Conservation (phyloP, 2,329 filamentous ascomycete genomes). For the Colletotrichum viniferum region DNA sequence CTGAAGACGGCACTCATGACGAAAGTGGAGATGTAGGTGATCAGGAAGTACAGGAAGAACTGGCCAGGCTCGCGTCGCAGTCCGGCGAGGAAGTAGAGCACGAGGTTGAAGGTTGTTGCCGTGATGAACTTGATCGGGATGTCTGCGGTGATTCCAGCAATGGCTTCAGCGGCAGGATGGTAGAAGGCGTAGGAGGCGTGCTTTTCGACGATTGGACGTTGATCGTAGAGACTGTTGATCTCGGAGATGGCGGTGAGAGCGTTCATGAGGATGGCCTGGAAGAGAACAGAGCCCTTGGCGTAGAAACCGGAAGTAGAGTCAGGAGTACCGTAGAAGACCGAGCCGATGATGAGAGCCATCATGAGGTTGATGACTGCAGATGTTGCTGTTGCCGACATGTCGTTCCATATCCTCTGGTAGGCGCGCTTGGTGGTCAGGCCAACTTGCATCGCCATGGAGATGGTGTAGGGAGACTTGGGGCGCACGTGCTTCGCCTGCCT, state of each 20-base stretch:
- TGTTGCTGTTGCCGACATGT: conserved; percentile 52
- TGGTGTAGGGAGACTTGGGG: conserved; percentile 60
- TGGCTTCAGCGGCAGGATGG: conserved; percentile 56
- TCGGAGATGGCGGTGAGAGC: conserved; percentile 63
- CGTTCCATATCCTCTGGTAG: conserved; percentile 57
- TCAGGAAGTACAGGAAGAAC: conserved; percentile 79
- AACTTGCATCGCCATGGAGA: conserved; percentile 60
- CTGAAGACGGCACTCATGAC: conserved; percentile 80
- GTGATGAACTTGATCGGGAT: conserved; percentile 62
- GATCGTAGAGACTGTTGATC: conserved; percentile 47
- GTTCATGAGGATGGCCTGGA: conserved; percentile 65
- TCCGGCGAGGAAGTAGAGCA: conserved; percentile 62
- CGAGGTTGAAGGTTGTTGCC: conserved; percentile 55
- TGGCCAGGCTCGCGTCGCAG: conserved; percentile 62
- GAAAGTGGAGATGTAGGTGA: conserved; percentile 71
- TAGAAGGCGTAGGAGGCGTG: conserved; percentile 55
- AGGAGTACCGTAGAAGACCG: conserved; percentile 60
- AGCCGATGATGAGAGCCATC: conserved; percentile 65
- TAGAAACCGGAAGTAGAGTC: conserved; percentile 56
- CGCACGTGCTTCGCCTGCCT: conserved; percentile 58
- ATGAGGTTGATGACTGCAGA: conserved; percentile 53
- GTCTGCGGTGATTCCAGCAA: conserved; percentile 58
- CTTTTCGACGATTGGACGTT: conserved; percentile 54
- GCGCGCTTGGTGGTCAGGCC: conserved; percentile 54
- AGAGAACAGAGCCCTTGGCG: conserved; percentile 59